Base-by-base conservation (phyloP, 495 filamentous ascomycete genomes). In the Tuber aestivum region DNA sequence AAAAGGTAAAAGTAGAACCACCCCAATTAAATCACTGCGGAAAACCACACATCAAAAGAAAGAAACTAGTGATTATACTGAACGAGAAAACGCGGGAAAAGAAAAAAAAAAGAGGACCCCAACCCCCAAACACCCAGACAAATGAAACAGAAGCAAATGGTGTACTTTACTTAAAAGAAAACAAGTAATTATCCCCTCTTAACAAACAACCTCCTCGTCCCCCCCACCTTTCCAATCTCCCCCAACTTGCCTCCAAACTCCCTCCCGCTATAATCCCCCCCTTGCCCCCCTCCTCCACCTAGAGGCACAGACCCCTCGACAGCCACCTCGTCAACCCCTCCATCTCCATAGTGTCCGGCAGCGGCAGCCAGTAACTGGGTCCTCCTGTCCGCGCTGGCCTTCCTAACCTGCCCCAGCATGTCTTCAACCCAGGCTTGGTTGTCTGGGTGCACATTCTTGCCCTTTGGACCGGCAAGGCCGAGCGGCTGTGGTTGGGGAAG, bases 351-450 rank as follows among this genome's bases (percentile, higher is more conserved):
- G 80, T 79, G 77, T 72, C 84, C 72, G 70, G 69, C 56, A 72
- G 48, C 70, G 73, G 76, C 78, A 70, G 78, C 27, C 3, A 65
- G 56, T 65, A 79, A 37, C 78, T 79, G 8, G 70, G 72, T 72
- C 14, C 70, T 81, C 44, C 76, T 72, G 79, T 82, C 50, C 50
- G 81, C 77, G 80, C 78, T 74, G 3, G 78, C 89, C 38, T 87
- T 84, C 40, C 87, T 83, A 8, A 91, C 89, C 77, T 91, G 89
- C 70, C 91, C 89, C 82, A 92, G 88, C 84, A 93, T 90, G 41
- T 88, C 90, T 82, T 93, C 90, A 4, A 93, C 89, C 91, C 91
- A 93, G 61, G 88, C 87, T 70, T 87, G 85, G 77, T 89, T 90
- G 83, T 92, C 89, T 73, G 88, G 87, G 70, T 86, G 88, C 77